Evolutionary conservation across 2,329 filamentous ascomycete genomes (phyloP), one percentile per base, ranked within the genome.

Genomic region (Fusarium globosum): DNA sequence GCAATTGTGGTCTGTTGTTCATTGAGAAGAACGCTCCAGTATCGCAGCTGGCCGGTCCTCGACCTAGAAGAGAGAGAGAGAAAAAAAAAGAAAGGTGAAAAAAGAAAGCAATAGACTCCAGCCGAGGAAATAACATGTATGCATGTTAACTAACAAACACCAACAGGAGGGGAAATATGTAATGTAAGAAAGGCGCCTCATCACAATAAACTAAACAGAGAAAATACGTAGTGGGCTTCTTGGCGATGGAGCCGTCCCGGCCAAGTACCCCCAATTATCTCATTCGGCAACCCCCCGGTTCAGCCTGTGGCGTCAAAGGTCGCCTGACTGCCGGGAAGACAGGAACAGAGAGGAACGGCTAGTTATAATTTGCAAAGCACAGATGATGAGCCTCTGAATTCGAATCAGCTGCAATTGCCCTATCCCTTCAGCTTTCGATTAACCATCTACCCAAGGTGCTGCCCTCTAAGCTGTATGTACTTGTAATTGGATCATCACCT

Each of bases 271-370:
- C 70, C 68, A 76, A 72, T 76, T 60, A 74, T 60, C 35, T 53
- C 52, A 67, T 59, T 63, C 36, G 66, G 58, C 60, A 62, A 35
- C 51, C 58, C 66, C 67, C 67, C 71, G 68, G 65, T 65, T 61
- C 49, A 64, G 42, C 60, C 45, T 46, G 53, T 57, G 72, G 64
- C 69, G 61, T 71, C 56, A 69, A 71, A 69, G 72, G 59, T 69
- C 57, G 46, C 53, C 61, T 76, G 74, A 73, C 63, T 76, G 57
- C 71, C 64, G 73, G 64, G 62, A 66, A 42, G 41, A 43, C 41
- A 58, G 61, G 42, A 48, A 65, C 42, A 41, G 30, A 55, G 60
- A 41, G 26, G 57, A 21, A 26, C n/a, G 45, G 35, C 33, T 33
- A 33, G 33, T 16, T 51, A 36, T 39, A 57, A 56, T 52, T 39